Evolutionary conservation across 176 grass and related monocot genomes (phyloP), one percentile per base, ranked within the genome.

Genomic region (Raddia guianensis): DNA sequence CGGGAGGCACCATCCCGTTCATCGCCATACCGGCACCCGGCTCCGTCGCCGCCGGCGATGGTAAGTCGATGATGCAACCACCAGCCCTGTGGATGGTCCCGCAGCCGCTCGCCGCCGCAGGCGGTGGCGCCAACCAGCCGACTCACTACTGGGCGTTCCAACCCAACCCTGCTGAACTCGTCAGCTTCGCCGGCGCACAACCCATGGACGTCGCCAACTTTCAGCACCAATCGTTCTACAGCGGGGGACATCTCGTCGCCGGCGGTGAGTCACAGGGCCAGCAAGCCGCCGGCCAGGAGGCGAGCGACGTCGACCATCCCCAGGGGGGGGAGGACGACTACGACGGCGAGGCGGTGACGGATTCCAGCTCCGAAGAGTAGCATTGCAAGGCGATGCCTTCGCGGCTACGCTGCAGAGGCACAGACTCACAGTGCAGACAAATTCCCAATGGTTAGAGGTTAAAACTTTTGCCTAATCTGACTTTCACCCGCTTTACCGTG

Each of bases 81-180:
- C 53, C 82, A 7, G 91, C 84, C 0, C 16, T 97, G 69, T 97
- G 91, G 91, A 97, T 97, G 94, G 6, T 97, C 3, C 91, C 91
- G 61, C 86, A 80, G 64, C 76, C 66, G 49, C 50, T 79, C 13
- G 84, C 43, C 14, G 27, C 56, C 50, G 68, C 45, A 8, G 72
- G 47, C 52, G 9, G 70, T 5, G 9, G 70, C 7, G 40, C 70
- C 68, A 78, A 73, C 84, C 77, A 90, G 32, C 66, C 70, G 50
- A 77, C 72, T 10, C 88, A 91, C 2, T 86, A 89, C 49, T 92
- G 77, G 83, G 69, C 92, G 3, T 82, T 94, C 81, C 86, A 81
- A n/a, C 50, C 80, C 33, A 87, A 62, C 10, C 70, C 84, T 8
- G 87, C 84, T 8, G 87, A 97, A 52, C 42, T 90, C 69, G 75